A percentile compares a stretch with the other conserved stretches of the same genome.
phyloP scores from a whole-genome alignment of 2,329 filamentous ascomycete species.

The Tolypocladium tropicale region DNA sequence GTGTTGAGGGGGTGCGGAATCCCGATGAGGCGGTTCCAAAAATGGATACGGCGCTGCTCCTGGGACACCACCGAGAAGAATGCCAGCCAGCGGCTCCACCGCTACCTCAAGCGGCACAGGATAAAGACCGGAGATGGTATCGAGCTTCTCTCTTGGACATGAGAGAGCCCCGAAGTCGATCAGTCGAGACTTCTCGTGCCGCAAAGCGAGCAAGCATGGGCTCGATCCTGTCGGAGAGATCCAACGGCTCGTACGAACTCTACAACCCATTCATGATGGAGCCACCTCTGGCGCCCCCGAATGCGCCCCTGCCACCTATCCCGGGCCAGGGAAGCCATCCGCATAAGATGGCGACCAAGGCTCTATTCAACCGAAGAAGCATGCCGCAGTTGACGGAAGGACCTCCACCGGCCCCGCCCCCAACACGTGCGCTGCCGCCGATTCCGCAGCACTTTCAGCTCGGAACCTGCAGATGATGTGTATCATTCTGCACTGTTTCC shows the following conservation, averaged over 20 bases:
- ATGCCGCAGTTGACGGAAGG: constrained; percentile 38
- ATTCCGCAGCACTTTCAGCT: constrained; percentile 27
- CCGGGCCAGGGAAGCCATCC: constrained; percentile 14
- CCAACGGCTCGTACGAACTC: constrained; percentile 10
- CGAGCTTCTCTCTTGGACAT: constrained; percentile 4
- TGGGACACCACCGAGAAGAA: background rate
- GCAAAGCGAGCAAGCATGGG: constrained; percentile 17
- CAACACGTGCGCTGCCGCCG: constrained; percentile 43
- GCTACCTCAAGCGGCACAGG: background rate
- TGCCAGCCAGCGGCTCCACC: background rate
- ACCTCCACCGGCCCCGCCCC: constrained; percentile 44
- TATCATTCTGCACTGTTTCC: background rate
- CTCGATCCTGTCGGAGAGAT: constrained; percentile 16
- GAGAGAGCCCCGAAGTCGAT: constrained; percentile 1
- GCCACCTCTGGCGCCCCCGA: constrained; percentile 16
- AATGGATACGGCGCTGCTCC: background rate
- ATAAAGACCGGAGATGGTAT: background rate
- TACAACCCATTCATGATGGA: constrained; percentile 4
- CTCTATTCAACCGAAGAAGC: constrained; percentile 30
- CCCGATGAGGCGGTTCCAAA: constrained; percentile 6
- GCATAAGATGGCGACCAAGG: constrained; percentile 10
- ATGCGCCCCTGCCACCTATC: constrained; percentile 19
- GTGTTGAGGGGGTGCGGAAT: constrained; percentile 19
- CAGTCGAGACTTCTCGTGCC: constrained; percentile 7
- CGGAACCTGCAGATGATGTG: background rate